Evolutionary conservation across 441 rosid species (phyloP), one percentile per base, ranked within the genome.

Genomic region (Adansonia rubrostipa): DNA sequence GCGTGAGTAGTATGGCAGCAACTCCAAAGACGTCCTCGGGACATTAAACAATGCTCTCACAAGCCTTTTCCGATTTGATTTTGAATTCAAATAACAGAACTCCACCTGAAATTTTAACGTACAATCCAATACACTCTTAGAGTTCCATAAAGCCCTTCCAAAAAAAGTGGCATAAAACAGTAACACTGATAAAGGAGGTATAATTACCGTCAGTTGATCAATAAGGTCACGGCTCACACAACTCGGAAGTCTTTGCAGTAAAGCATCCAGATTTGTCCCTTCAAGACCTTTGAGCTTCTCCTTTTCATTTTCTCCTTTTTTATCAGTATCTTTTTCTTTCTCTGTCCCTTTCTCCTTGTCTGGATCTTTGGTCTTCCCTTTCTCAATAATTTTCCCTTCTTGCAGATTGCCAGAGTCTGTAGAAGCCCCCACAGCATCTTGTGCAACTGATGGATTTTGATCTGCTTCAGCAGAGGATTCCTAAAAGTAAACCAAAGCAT

Each of bases 191-290:
- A 51, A 74, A 53, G 50, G 71, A 85, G 78, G 71, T 67, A 73
- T 76, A 24, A 83, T 86, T 89, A 97, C 98, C 64, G 98, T 88
- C 84, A 94, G 80, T 79, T 97, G 99, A 88, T 97, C 99, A 78
- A 97, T 97, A 78, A 97, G 98, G 85, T 95, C 99, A 75, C 99
- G 95, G 90, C 96, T 89, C 66, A 97, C 97, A 67, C 96, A 97
- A 78, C 99, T 94, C 11, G 97, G 98, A 44, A 97, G 99, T 86
- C 99, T 88, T 86, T 92, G 99, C 87, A 95, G 78, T 77, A 97
- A 81, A 80, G 99, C 92, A 88, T 97, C 99, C 84, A 97, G 86
- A 88, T 82, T 97, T 75, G 98, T 86, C 81, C 96, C 99, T 82
- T 97, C 99, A 77, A 88, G 82, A 78, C 92, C 91, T 89, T 92